Evolutionary conservation across 768 basidiomycete genomes (phyloP).

Genomic region (Tulasnella sp.): DNA sequence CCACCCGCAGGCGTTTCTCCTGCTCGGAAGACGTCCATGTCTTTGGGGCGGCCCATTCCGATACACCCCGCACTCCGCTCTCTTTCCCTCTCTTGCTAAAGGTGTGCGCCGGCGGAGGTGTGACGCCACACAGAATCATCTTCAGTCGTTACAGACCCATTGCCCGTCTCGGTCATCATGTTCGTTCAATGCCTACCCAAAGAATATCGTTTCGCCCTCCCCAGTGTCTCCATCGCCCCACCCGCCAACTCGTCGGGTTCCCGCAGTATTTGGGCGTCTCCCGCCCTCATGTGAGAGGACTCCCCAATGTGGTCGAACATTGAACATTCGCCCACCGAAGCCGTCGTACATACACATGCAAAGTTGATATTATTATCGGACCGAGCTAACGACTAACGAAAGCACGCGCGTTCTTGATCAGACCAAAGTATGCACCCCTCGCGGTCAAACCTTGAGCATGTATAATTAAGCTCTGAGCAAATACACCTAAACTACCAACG

Average conservation of each 20-base stretch:
- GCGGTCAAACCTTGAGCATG: not conserved
- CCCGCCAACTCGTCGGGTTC: not conserved
- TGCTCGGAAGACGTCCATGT: not conserved
- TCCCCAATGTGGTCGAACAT: too few species aligned
- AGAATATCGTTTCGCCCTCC: not conserved
- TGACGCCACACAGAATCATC: not conserved
- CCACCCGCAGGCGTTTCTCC: not conserved
- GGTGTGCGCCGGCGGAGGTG: too few species aligned
- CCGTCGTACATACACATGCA: too few species aligned
- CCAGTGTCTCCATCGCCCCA: not conserved
- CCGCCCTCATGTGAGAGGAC: not conserved
- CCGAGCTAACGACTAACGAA: too few species aligned
- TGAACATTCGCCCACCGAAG: too few species aligned
- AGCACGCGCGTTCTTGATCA: too few species aligned
- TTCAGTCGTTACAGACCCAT: too few species aligned
- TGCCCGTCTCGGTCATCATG: too few species aligned
- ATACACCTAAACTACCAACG: not conserved
- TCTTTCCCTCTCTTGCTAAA: too few species aligned
- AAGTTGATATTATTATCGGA: too few species aligned
- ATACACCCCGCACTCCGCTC: not conserved
- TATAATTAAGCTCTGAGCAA: not conserved
- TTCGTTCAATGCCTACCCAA: too few species aligned
- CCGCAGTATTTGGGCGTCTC: not conserved
- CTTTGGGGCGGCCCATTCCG: not conserved
- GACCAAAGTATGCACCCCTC: too few species aligned